These are phyloP conservation scores for Botrytis fabae DNA, from an alignment of 2,329 filamentous ascomycete species.

Conservation along the genomic window DNA sequence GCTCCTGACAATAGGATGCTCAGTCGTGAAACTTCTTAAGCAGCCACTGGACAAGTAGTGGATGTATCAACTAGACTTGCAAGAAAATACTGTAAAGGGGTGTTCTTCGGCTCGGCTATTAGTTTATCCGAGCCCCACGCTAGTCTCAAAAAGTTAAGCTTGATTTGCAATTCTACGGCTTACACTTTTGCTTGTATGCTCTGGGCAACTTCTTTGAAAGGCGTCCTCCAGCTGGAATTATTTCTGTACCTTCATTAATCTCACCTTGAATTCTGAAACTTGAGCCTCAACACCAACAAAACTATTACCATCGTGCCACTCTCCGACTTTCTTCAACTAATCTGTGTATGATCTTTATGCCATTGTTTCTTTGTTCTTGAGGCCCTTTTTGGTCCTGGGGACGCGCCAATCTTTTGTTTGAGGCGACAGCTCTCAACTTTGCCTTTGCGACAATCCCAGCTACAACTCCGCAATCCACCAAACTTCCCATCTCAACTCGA, in stretches of 20 bases:
- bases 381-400: conserved; percentile 25
- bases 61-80: background rate
- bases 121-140: background rate
- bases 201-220: conserved; percentile 18
- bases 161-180: background rate
- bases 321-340: background rate
- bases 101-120: background rate
- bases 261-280: conserved; percentile 6
- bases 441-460: conserved; percentile 17
- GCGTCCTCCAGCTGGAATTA: conserved; percentile 4
- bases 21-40: background rate
- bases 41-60: background rate
- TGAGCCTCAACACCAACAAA: conserved; percentile 9
- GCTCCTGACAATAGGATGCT: background rate
- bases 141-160: conserved; percentile 18
- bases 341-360: conserved; percentile 27
- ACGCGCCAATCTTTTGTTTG: conserved; percentile 23
- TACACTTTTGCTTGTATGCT: conserved; percentile 17
- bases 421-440: conserved; percentile 24
- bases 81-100: background rate
- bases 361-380: conserved; percentile 26
- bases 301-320: conserved; percentile 1
- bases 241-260: conserved; percentile 22
- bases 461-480: conserved; percentile 10
- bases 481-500: background rate